These are phyloP conservation scores for Lactarius quietus DNA, from an alignment of 768 basidiomycete genomes.

Conservation along the genomic window DNA sequence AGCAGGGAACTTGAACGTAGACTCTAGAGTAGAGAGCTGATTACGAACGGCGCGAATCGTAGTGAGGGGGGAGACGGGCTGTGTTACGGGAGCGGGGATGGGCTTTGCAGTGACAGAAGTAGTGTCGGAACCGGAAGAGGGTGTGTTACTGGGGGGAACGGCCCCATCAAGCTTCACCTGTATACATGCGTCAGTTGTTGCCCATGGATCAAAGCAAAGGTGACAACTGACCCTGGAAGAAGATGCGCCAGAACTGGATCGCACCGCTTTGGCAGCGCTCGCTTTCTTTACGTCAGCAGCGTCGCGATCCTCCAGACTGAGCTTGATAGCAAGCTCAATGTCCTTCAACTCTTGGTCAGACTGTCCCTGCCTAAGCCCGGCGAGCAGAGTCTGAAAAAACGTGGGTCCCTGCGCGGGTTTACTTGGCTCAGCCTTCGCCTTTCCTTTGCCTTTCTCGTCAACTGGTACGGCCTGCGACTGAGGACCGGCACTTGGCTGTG, in stretches of 20 bases:
- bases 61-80: conserved; percentile 12
- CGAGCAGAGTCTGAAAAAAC: background rate
- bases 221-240: conserved; percentile 6
- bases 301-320: conserved; percentile 19
- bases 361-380: background rate
- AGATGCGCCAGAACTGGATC: conserved; percentile 4
- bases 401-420: background rate
- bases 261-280: background rate
- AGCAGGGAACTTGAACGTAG: conserved; percentile 13
- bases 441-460: conserved; percentile 4
- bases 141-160: background rate
- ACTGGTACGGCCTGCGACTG: background rate
- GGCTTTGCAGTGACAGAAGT: background rate
- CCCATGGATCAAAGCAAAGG: background rate
- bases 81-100: background rate
- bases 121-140: background rate
- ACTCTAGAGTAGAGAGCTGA: conserved; percentile 10
- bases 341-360: conserved; percentile 13
- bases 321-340: conserved; percentile 9
- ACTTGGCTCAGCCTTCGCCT: background rate
- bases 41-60: conserved; percentile 11
- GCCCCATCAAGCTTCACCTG: conserved; percentile 3
- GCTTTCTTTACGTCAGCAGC: conserved; percentile 2
- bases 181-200: background rate
- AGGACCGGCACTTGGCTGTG: background rate